A percentile compares a stretch with the other conserved stretches of the same genome.
phyloP scores from a whole-genome alignment of 1,284 basidiomycete genomes.

The Exobasidium cylindrosporum region DNA sequence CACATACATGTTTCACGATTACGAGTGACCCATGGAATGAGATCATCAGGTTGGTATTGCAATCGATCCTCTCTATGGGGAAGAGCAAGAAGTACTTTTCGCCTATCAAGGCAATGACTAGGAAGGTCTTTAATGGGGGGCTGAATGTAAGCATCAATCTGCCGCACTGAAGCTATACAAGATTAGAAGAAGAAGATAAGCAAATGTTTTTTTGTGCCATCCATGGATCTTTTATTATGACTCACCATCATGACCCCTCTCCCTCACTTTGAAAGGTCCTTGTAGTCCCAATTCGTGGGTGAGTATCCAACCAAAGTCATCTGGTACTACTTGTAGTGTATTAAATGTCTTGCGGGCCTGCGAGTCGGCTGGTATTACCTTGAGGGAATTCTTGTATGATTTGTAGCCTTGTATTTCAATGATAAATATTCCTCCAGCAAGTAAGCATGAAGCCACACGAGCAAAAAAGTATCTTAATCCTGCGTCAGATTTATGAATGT shows the following conservation, averaged over 20 bases:
- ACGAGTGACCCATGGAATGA: background rate
- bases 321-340: background rate
- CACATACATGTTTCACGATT: slow-evolving; percentile 2
- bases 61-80: background rate
- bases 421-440: slow-evolving; percentile 17
- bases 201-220: too few species aligned
- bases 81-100: background rate
- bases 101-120: background rate
- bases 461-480: slow-evolving; percentile 19
- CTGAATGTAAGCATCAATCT: background rate
- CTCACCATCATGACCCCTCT: slow-evolving; percentile 1
- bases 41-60: background rate
- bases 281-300: background rate
- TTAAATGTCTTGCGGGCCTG: background rate
- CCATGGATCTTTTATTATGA: background rate
- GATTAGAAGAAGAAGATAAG: too few species aligned
- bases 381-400: slow-evolving; percentile 25
- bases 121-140: background rate
- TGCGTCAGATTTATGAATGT: slow-evolving; percentile 19
- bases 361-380: background rate
- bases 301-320: slow-evolving; percentile 7
- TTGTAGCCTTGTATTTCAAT: slow-evolving; percentile 24
- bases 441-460: slow-evolving; percentile 12
- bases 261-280: background rate
- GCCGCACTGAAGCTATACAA: background rate